Percentiles rank a stretch among this genome's conserved stretches.
These are phyloP conservation scores for Geotrichum candidum DNA, from an alignment of 1,139 yeast species.

Conservation along the genomic window DNA sequence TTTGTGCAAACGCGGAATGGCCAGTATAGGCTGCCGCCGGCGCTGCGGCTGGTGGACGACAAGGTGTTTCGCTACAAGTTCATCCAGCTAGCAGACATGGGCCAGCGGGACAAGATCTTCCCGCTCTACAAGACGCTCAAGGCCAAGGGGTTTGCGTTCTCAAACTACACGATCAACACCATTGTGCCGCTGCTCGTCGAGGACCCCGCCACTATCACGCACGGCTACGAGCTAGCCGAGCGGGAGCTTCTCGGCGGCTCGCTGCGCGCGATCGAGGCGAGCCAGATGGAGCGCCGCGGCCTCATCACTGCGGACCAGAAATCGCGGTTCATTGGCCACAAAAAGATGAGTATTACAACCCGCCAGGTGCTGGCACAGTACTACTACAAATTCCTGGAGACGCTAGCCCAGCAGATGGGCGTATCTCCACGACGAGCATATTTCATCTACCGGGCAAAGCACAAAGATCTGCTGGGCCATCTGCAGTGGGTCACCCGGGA, in stretches of 20 bases:
- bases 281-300: background rate
- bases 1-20: constrained; percentile 10
- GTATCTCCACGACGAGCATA: background rate
- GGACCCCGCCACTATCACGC: constrained; percentile 5
- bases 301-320: constrained; percentile 1
- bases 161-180: constrained; percentile 8
- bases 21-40: background rate
- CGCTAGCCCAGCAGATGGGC: background rate
- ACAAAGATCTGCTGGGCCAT: background rate
- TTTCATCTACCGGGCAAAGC: background rate
- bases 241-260: constrained; percentile 4
- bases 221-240: constrained; percentile 10
- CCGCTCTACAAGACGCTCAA: constrained; percentile 3
- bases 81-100: constrained; percentile 8
- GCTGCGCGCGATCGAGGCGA: constrained; percentile 1
- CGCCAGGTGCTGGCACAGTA: constrained; percentile 1
- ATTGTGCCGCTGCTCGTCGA: constrained; percentile 3
- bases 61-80: constrained; percentile 12
- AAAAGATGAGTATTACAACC: constrained; percentile 2
- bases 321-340: constrained; percentile 5
- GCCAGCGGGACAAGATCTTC: constrained; percentile 3
- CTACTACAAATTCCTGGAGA: constrained; percentile 2
- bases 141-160: constrained; percentile 8
- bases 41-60: constrained; percentile 4
- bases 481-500: background rate